Conservation (phyloP, 108 stramenopile genomes). For the Pelagomonas calceolata region DNA sequence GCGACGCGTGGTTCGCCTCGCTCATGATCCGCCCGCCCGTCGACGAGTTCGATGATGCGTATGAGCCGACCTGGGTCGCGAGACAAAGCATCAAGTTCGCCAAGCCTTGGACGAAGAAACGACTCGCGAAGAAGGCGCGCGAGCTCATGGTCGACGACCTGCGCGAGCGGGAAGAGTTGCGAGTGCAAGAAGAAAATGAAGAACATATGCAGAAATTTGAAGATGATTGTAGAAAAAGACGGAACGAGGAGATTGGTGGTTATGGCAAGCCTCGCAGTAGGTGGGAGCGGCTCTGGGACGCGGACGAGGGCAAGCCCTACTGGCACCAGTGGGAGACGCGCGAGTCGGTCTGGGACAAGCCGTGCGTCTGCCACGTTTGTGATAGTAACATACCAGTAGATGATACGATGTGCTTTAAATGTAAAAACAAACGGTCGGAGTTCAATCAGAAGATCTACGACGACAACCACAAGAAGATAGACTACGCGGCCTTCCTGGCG, state of each 20-base stretch:
- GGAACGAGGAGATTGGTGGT: background rate
- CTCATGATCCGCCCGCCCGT: too few relatives aligned
- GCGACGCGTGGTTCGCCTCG: too few relatives aligned
- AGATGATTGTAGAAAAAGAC: background rate
- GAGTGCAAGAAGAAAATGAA: background rate
- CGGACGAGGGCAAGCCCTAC: background rate
- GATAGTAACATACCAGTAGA: constrained; percentile 2
- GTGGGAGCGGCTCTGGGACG: constrained; percentile 13
- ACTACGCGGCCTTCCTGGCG: too few relatives aligned
- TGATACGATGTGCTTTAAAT: constrained; percentile 12
- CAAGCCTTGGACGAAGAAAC: constrained; percentile 4
- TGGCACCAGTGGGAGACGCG: constrained; percentile 1
- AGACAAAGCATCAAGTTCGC: too few relatives aligned
- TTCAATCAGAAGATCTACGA: background rate
- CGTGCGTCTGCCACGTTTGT: constrained; percentile 10
- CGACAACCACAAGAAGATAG: too few relatives aligned
- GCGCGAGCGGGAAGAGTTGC: background rate
- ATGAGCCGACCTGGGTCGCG: too few relatives aligned
- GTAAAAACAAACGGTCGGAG: background rate
- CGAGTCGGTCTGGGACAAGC: background rate
- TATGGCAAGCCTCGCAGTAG: background rate
- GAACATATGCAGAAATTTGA: background rate
- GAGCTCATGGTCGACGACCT: background rate
- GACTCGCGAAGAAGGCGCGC: background rate
- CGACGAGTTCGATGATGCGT: too few relatives aligned